Percentiles rank a stretch among this genome's conserved stretches.
These are phyloP conservation scores for Ceratobasidium sp. DNA, from an alignment of 1,284 basidiomycete species.

Conservation along the genomic window DNA sequence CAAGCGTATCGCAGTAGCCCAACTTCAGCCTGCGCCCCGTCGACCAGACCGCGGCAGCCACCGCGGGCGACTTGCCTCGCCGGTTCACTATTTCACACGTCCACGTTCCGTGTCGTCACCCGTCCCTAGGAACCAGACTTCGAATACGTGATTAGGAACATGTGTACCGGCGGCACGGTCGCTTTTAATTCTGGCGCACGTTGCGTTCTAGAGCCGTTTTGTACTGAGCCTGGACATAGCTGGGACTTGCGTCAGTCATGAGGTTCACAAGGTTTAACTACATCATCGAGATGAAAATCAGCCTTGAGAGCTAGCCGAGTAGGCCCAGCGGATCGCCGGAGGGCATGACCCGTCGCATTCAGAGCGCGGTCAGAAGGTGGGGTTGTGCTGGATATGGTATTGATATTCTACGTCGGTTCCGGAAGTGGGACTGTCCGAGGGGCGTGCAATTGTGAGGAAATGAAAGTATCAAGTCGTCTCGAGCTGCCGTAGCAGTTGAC, in stretches of 20 bases:
- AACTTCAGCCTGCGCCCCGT: neutral
- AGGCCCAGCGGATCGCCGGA: neutral
- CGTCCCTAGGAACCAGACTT: constrained; percentile 3
- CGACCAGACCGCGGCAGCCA: neutral
- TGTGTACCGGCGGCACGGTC: neutral
- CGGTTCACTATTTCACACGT: neutral
- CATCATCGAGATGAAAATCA: neutral
- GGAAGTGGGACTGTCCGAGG: neutral
- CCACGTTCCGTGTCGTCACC: constrained; percentile 14
- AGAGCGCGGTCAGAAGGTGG: neutral
- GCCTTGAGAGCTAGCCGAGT: neutral
- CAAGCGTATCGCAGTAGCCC: constrained; percentile 7
- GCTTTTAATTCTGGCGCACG: neutral
- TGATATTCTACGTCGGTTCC: neutral
- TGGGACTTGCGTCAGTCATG: neutral
- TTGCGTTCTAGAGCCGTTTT: constrained; percentile 3
- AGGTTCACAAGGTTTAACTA: neutral
- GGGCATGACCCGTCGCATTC: neutral
- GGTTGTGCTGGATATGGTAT: neutral
- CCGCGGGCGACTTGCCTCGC: neutral
- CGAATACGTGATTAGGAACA: neutral
- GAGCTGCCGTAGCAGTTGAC: constrained; percentile 7
- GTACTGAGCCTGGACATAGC: neutral
- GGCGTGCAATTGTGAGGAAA: neutral
- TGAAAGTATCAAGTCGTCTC: neutral